Percentiles rank a stretch among this genome's conserved stretches.
These are phyloP conservation scores for Botrytis aclada DNA, from an alignment of 2,329 filamentous ascomycete species.

Conservation along the genomic window DNA sequence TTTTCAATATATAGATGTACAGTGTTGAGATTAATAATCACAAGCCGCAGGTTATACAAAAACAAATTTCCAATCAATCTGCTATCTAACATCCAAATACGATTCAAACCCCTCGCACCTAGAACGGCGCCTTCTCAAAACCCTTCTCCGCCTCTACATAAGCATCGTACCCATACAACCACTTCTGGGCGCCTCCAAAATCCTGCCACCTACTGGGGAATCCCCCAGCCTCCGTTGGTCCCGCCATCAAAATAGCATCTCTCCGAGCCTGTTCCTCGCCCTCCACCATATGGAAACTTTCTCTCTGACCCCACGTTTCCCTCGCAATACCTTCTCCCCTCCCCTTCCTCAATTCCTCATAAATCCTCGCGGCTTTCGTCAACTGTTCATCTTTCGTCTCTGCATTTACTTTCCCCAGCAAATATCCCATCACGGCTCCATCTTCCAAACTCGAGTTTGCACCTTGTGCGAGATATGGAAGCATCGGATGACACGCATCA, in stretches of 20 bases:
- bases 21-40: background rate
- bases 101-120: background rate
- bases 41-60: background rate
- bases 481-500: conserved; percentile 62
- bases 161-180: conserved; percentile 64
- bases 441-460: conserved; percentile 68
- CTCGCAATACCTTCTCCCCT: conserved; percentile 53
- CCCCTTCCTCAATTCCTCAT: conserved; percentile 48
- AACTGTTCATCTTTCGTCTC: conserved; percentile 44
- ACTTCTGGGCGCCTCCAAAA: conserved; percentile 55
- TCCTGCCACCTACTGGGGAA: conserved; percentile 66
- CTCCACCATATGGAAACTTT: conserved; percentile 51
- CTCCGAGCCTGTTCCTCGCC: conserved; percentile 56
- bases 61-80: background rate
- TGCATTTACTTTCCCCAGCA: conserved; percentile 49
- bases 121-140: conserved; percentile 26
- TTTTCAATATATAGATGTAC: too few species aligned
- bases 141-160: conserved; percentile 51
- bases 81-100: background rate
- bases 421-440: conserved; percentile 59
- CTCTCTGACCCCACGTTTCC: conserved; percentile 59
- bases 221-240: conserved; percentile 47
- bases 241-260: conserved; percentile 54
- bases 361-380: conserved; percentile 44
- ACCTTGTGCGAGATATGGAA: conserved; percentile 62